phyloP scores from a whole-genome alignment of 495 filamentous ascomycete species.

The Neurospora sp. region DNA sequence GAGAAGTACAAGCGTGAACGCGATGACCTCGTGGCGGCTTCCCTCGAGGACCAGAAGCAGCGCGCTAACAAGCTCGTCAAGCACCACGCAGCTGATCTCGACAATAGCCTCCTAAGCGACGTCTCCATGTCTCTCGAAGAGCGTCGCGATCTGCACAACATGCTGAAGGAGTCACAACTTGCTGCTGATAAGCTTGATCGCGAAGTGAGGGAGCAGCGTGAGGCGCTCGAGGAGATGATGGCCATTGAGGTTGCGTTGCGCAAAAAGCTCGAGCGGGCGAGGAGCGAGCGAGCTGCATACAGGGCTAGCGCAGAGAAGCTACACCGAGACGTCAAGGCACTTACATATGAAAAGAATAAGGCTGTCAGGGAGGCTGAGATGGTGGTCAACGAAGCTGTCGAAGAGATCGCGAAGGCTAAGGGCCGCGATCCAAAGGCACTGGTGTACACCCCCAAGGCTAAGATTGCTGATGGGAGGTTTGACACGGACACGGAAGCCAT shows the following conservation, averaged over 20 bases:
- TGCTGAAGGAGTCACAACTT: slow-evolving; percentile 62
- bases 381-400: slow-evolving; percentile 9
- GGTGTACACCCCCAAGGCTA: neutral
- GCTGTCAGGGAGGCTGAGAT: slow-evolving; percentile 13
- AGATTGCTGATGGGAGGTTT: slow-evolving; percentile 6
- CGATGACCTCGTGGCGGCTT: slow-evolving; percentile 20
- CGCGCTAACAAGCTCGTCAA: neutral
- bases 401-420: neutral
- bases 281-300: slow-evolving; percentile 34
- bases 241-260: slow-evolving; percentile 22
- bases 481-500: slow-evolving; percentile 27
- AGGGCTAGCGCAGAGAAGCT: slow-evolving; percentile 33
- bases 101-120: slow-evolving; percentile 18
- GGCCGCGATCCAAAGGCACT: neutral
- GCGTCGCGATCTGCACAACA: slow-evolving; percentile 52
- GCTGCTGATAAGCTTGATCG: slow-evolving; percentile 33
- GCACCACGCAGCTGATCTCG: neutral
- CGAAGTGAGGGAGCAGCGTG: slow-evolving; percentile 28
- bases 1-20: slow-evolving; percentile 35
- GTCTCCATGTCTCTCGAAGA: slow-evolving; percentile 27
- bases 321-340: slow-evolving; percentile 28
- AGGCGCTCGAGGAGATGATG: slow-evolving; percentile 24
- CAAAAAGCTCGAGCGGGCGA: slow-evolving; percentile 36
- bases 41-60: slow-evolving; percentile 16
- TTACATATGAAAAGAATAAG: slow-evolving; percentile 29